Conservation (phyloP, 176 grass and related monocot species). For the Carex parvula region DNA sequence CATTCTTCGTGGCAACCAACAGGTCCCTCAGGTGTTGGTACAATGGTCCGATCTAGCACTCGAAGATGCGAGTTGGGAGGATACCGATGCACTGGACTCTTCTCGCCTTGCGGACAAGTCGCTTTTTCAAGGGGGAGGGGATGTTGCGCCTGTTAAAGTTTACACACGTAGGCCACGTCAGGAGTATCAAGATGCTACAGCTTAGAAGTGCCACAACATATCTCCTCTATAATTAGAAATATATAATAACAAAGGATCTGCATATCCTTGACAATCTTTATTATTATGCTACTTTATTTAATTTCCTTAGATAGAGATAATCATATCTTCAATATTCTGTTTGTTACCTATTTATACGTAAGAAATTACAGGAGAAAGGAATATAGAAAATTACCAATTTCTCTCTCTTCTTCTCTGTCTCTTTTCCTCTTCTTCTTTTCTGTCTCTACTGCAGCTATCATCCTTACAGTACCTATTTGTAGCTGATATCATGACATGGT, state of each 20-base stretch:
- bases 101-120: too few relatives aligned
- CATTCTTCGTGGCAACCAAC: too few relatives aligned
- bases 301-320: neutral
- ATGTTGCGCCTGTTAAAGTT: neutral
- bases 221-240: neutral
- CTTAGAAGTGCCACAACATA: neutral
- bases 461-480: too few relatives aligned
- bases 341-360: neutral
- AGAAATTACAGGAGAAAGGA: neutral
- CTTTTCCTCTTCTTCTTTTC: neutral
- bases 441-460: too few relatives aligned
- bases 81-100: too few relatives aligned
- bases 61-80: too few relatives aligned
- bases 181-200: neutral
- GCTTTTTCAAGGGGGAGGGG: too few relatives aligned
- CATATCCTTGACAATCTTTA: neutral
- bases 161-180: neutral
- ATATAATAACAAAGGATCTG: neutral
- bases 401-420: neutral
- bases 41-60: too few relatives aligned
- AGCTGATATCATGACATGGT: too few relatives aligned
- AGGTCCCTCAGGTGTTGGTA: too few relatives aligned
- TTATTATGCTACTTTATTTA: neutral
- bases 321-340: neutral
- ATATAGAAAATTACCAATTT: neutral